These are phyloP conservation scores for Trichoderma afroharzianum DNA, from an alignment of 2,329 filamentous ascomycete species.

Conservation along the genomic window DNA sequence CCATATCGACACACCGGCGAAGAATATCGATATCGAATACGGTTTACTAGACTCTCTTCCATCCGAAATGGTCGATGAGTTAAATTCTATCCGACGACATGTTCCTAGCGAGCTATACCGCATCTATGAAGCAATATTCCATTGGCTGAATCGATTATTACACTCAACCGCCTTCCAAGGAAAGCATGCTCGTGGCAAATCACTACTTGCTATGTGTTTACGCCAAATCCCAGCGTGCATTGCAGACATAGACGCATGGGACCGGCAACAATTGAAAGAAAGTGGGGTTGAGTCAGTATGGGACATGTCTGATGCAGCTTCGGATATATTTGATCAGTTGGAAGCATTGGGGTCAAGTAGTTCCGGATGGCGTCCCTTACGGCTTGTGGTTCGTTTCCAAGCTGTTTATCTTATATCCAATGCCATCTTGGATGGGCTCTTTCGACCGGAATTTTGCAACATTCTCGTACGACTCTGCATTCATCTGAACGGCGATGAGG, in stretches of 20 bases:
- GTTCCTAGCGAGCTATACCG: conserved; percentile 26
- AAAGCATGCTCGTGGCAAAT: conserved; percentile 28
- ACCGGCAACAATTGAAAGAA: conserved; percentile 25
- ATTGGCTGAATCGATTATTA: conserved; percentile 30
- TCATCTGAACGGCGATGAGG: conserved; percentile 26
- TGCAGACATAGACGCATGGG: conserved; percentile 33
- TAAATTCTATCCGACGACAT: conserved; percentile 25
- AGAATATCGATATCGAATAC: neutral
- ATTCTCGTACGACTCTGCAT: conserved; percentile 31
- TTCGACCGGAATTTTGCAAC: conserved; percentile 28
- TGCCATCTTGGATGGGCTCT: conserved; percentile 31
- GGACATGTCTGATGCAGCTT: conserved; percentile 27
- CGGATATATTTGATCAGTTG: conserved; percentile 35
- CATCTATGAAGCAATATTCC: conserved; percentile 34
- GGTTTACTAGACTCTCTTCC: neutral
- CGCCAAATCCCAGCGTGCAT: conserved; percentile 31
- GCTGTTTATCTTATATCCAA: conserved; percentile 28
- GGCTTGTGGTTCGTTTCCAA: conserved; percentile 33
- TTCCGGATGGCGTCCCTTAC: conserved; percentile 34
- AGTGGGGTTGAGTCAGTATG: conserved; percentile 26
- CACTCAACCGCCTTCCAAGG: conserved; percentile 25
- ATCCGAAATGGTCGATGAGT: conserved; percentile 21
- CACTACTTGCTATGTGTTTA: conserved; percentile 36
- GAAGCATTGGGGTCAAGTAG: conserved; percentile 29
- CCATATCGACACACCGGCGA: conserved; percentile 16